Evolutionary conservation across 371 early-diverging fungal genomes (phyloP).

Genomic region (Actinomortierella ambigua): DNA sequence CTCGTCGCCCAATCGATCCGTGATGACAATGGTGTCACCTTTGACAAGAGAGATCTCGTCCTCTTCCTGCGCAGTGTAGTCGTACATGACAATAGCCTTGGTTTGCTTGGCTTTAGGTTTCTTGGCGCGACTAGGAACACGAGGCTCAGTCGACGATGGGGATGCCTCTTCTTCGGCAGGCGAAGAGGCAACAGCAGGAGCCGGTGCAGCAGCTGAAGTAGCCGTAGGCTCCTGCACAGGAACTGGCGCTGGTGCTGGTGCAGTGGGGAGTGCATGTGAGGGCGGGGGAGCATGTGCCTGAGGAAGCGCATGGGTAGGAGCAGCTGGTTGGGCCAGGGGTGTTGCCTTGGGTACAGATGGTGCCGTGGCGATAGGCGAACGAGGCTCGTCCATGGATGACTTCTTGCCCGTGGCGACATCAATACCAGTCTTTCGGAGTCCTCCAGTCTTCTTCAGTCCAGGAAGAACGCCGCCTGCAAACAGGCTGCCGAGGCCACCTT

Average conservation of each 20-base stretch:
- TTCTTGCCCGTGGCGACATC: conserved; percentile 12
- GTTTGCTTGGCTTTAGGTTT: conserved; percentile 39
- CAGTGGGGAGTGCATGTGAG: conserved; percentile 5
- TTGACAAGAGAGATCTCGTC: conserved; percentile 60
- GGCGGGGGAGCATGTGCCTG: conserved; percentile 5
- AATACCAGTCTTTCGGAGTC: conserved; percentile 17
- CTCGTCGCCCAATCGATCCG: conserved; percentile 59
- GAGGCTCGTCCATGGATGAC: conserved; percentile 31
- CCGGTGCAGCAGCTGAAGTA: conserved; percentile 16
- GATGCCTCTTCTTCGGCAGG: conserved; percentile 25
- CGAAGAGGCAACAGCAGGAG: conserved; percentile 26
- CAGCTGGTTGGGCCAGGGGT: conserved; percentile 15
- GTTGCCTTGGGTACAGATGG: conserved; percentile 13
- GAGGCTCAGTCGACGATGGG: conserved; percentile 11
- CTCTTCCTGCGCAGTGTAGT: conserved; percentile 61
- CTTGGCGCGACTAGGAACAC: conserved; percentile 28
- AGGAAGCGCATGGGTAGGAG: conserved; percentile 2
- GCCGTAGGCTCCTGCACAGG: conserved; percentile 1
- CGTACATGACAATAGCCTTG: conserved; percentile 62
- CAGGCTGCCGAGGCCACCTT: conserved; percentile 82
- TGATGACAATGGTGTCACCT: conserved; percentile 56
- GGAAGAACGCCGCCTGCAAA: conserved; percentile 69
- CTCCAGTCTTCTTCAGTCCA: conserved; percentile 37
- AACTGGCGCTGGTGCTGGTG: conserved; percentile 3
- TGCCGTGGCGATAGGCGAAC: conserved; percentile 12